phyloP scores from a whole-genome alignment of 805 yeast species.

The Candida sphagnicola region DNA sequence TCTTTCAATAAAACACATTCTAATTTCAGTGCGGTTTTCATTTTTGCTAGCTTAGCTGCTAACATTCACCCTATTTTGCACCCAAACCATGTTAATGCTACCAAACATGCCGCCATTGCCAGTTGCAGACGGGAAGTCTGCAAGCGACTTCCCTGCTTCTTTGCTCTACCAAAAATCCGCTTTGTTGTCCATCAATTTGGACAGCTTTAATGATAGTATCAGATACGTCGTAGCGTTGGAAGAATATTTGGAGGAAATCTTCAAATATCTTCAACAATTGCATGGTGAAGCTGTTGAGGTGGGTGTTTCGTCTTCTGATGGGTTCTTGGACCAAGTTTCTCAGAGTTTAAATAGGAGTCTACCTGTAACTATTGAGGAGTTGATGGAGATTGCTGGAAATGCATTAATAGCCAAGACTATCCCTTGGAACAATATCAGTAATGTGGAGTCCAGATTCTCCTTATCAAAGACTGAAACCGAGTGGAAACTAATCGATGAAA shows the following conservation, averaged over 20 bases:
- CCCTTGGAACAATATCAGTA: neutral
- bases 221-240: constrained; percentile 30
- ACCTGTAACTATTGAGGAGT: constrained; percentile 1
- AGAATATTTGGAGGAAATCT: constrained; percentile 27
- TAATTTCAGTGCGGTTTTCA: neutral
- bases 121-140: constrained; percentile 5
- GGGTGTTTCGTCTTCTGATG: neutral
- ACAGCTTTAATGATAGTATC: constrained; percentile 21
- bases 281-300: no score
- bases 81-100: constrained; percentile 26
- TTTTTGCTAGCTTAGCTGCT: neutral
- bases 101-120: constrained; percentile 34
- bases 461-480: neutral
- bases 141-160: constrained; percentile 7
- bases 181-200: constrained; percentile 8
- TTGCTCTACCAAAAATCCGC: constrained; percentile 16
- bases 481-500: constrained; percentile 32
- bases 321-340: no score
- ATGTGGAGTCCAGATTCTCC: neutral
- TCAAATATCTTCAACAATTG: constrained; percentile 8
- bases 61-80: neutral
- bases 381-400: constrained; percentile 3
- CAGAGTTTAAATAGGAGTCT: no score
- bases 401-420: neutral
- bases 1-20: no score